Conservation (phyloP, 2,329 filamentous ascomycete genomes). For the Nakataea oryzae region DNA sequence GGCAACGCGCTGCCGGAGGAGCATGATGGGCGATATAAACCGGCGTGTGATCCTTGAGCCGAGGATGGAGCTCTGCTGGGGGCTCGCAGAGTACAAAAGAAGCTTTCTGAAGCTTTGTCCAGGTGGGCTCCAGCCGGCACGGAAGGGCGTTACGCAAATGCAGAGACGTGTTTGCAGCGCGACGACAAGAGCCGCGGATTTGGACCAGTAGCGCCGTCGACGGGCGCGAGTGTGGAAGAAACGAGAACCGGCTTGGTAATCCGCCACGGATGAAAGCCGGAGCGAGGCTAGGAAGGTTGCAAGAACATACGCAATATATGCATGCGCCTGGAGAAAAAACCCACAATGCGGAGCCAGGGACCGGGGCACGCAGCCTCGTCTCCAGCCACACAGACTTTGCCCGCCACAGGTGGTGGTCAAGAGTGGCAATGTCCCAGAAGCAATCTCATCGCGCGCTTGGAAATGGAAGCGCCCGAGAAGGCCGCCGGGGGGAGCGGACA, state of each 20-base stretch:
- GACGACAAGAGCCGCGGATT: background rate
- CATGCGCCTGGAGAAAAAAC: slow-evolving; percentile 22
- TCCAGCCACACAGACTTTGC: background rate
- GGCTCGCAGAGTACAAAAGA: background rate
- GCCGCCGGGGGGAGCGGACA: too few species aligned
- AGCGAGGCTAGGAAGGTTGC: background rate
- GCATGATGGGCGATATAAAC: background rate
- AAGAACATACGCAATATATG: background rate
- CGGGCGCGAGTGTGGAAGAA: background rate
- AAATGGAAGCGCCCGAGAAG: too few species aligned
- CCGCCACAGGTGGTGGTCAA: too few species aligned
- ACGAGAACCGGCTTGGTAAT: background rate
- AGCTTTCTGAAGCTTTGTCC: background rate
- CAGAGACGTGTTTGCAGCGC: background rate
- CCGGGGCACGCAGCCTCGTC: background rate
- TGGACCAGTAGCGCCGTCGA: background rate
- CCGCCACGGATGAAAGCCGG: background rate
- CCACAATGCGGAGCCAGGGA: slow-evolving; percentile 12
- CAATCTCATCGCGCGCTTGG: too few species aligned
- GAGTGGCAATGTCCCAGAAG: too few species aligned
- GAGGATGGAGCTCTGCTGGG: background rate
- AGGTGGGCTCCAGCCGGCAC: background rate
- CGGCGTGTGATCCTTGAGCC: background rate
- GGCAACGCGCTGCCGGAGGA: slow-evolving; percentile 4
- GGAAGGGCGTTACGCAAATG: background rate